Conservation (phyloP, 2,329 filamentous ascomycete species). For the Plenodomus biglobosus region DNA sequence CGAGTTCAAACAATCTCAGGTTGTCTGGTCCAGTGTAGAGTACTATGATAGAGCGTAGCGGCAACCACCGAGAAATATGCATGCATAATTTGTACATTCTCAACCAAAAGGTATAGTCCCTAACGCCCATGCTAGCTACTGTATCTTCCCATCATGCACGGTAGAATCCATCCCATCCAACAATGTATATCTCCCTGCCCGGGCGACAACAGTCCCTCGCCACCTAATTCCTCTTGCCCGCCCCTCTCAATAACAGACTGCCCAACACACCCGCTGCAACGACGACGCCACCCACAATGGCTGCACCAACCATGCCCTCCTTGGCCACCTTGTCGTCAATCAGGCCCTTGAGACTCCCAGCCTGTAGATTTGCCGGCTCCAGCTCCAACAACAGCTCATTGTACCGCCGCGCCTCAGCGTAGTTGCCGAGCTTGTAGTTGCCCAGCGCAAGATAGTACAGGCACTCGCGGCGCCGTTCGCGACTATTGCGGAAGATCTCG, state of each 20-base stretch:
- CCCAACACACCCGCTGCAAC: slow-evolving; percentile 92
- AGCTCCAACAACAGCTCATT: slow-evolving; percentile 90
- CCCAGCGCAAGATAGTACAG: slow-evolving; percentile 97
- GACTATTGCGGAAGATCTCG: slow-evolving; percentile 92
- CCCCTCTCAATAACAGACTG: slow-evolving; percentile 77
- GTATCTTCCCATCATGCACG: background rate
- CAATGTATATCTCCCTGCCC: background rate
- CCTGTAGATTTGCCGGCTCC: slow-evolving; percentile 89
- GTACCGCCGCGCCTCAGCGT: slow-evolving; percentile 89
- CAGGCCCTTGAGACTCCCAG: slow-evolving; percentile 77
- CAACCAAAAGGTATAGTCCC: slow-evolving; percentile 17
- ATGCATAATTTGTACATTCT: slow-evolving; percentile 2
- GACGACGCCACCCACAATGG: slow-evolving; percentile 90
- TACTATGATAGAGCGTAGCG: too few species aligned
- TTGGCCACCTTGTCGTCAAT: slow-evolving; percentile 96
- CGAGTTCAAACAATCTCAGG: too few species aligned
- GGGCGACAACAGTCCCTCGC: too few species aligned
- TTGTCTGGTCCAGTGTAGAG: too few species aligned
- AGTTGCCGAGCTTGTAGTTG: slow-evolving; percentile 98
- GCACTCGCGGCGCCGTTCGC: slow-evolving; percentile 92
- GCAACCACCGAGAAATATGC: background rate
- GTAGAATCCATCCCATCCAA: background rate
- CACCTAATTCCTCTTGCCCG: slow-evolving; percentile 53
- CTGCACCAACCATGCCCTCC: slow-evolving; percentile 91
- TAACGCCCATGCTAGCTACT: background rate